Base-by-base conservation (phyloP, 495 filamentous ascomycete species). In the Usnea hakonensis region DNA sequence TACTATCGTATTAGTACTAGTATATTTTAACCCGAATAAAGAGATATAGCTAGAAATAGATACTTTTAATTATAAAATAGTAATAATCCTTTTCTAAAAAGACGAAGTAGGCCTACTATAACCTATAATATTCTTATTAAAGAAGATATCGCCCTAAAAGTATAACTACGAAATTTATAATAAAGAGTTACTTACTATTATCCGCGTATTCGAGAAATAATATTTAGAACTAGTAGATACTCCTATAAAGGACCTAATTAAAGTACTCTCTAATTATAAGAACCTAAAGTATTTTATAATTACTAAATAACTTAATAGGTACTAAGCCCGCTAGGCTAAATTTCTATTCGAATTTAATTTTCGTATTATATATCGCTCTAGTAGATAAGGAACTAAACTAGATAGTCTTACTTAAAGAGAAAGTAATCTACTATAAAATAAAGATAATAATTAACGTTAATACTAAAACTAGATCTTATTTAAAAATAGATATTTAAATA, bases 321-420 rank as follows among this genome's bases (percentile, higher is more conserved):
- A 23, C 7, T 43, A 62, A 62, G 23, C 40, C 32, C 8, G 8
- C 2, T 62, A 43, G 13, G 2, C 13, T 5, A 13, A 62, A 23
- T 43, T 62, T 28, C 36, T 62, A 13, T 43, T 10, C 9, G 4
- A 62, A 43, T 55, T 55, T 32, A 62, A 62, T 14, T 62, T 62
- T 21, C 48, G 52, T 3, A 60, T 53, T 36, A 30, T 9, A 33
- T 60, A 60, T 52, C 37, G 11, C 5, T 56, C 57, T 23, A 61
- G 61, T 2, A 66, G 41, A 43, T 30, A 57, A 28, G 69, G 50
- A 56, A 63, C 9, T 26, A 55, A 57, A 32, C 38, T 43, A 6
- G 50, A 72, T 55, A 56, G 41, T n/a, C 35, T 68, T 8, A 67
- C 33, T 0, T 8, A 43, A 5, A 0, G 61, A 19, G 5, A 19